Conservation (phyloP, 2,329 filamentous ascomycete species). For the Claviceps purpurea region DNA sequence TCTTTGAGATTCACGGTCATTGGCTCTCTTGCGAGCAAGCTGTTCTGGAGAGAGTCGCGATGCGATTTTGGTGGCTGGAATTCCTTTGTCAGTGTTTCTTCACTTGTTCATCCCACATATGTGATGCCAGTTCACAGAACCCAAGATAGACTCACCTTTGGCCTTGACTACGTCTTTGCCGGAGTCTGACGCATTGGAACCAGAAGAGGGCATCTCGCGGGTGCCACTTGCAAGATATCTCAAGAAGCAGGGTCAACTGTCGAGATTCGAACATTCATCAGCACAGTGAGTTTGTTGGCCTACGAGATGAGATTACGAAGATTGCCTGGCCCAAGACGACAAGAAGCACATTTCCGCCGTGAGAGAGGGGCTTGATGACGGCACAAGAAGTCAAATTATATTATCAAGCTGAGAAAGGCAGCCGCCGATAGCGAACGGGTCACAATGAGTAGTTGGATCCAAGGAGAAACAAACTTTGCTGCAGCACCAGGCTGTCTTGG, state of each 20-base stretch:
- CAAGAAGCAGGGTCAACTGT: background rate
- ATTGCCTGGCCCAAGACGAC: background rate
- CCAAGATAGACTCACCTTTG: background rate
- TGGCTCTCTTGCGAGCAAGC: constrained; percentile 4
- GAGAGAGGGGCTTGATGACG: background rate
- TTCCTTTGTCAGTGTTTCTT: background rate
- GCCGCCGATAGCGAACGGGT: background rate
- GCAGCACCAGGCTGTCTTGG: background rate
- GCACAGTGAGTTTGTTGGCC: background rate
- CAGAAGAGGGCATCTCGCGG: background rate
- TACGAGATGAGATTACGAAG: background rate
- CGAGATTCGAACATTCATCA: background rate
- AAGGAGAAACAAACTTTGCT: background rate
- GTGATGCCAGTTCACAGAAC: no score
- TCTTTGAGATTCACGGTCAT: constrained; percentile 3
- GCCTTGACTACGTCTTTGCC: background rate
- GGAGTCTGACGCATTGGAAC: background rate
- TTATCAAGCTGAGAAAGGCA: background rate
- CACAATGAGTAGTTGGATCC: background rate
- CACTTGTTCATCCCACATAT: background rate
- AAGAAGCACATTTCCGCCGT: background rate
- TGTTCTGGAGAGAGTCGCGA: background rate
- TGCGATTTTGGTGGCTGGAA: background rate
- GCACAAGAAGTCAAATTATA: background rate
- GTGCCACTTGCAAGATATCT: background rate